Evolutionary conservation across 192 early-diverging fungal species (phyloP).

Genomic region (Backusella westeae): DNA sequence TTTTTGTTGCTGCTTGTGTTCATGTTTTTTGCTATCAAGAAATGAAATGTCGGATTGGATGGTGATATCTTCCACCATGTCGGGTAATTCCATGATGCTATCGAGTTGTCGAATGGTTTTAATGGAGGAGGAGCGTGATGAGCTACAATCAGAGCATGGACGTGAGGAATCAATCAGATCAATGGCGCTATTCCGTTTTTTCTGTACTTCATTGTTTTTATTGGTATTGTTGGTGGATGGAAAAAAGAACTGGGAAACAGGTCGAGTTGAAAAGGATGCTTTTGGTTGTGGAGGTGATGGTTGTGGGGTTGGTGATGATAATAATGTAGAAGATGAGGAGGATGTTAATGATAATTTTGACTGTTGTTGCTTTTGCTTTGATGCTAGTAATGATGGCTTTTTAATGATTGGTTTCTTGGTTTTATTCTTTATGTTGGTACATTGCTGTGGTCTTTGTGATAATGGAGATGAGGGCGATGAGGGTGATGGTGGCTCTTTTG

Average conservation of each 20-base stretch:
- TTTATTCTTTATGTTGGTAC: background rate
- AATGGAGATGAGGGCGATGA: background rate
- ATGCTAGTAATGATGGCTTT: background rate
- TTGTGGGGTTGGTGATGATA: background rate
- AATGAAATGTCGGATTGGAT: conserved; percentile 6
- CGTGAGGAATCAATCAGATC: background rate
- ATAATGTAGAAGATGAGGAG: background rate
- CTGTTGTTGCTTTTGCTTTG: background rate
- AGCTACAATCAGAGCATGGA: background rate
- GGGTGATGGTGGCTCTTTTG: background rate
- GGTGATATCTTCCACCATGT: background rate
- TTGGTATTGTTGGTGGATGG: background rate
- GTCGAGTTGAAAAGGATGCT: background rate
- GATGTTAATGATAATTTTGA: background rate
- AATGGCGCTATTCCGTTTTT: background rate
- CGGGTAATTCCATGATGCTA: background rate
- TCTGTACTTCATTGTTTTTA: background rate
- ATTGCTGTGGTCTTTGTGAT: background rate
- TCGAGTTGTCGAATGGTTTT: background rate
- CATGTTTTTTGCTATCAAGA: background rate
- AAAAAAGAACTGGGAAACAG: conserved; percentile 15
- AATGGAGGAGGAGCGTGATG: conserved; percentile 2
- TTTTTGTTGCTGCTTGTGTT: background rate
- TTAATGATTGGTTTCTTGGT: background rate
- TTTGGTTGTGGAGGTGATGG: background rate